Evolutionary conservation across 1,139 yeast genomes (phyloP).

Genomic region (Ogataea hybrid): DNA sequence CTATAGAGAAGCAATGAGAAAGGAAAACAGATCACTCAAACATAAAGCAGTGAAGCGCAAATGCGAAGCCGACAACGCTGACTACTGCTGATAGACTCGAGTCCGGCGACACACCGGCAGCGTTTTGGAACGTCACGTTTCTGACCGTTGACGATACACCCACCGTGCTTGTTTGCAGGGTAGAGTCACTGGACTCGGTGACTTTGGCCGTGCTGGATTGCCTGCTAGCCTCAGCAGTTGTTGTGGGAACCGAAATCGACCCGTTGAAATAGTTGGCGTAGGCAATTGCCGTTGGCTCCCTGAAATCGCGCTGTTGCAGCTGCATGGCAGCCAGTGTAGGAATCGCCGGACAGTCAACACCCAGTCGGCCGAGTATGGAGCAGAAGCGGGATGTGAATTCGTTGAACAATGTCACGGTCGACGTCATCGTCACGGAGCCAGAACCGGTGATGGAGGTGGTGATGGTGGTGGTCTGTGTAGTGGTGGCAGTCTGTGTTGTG

Average conservation of each 20-base stretch:
- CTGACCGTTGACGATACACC: not conserved
- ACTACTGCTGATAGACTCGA: slow-evolving; percentile 1
- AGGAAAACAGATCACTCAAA: not conserved
- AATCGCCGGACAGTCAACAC: slow-evolving; percentile 16
- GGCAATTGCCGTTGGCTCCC: slow-evolving; percentile 6
- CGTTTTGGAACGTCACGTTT: slow-evolving; percentile 5
- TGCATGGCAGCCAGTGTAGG: slow-evolving; percentile 4
- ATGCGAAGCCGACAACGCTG: not conserved
- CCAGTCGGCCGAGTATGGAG: slow-evolving; percentile 16
- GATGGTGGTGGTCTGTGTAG: slow-evolving; percentile 5
- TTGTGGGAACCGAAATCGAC: not conserved
- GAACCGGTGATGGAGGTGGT: slow-evolving; percentile 9
- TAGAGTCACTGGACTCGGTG: not conserved
- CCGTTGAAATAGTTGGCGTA: not conserved
- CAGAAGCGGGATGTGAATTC: slow-evolving; percentile 20
- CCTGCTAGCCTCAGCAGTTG: not conserved
- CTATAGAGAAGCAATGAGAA: slow-evolving; percentile 1
- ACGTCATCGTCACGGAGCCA: slow-evolving; percentile 11
- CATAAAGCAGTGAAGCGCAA: slow-evolving; percentile 3
- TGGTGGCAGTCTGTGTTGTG: slow-evolving; percentile 3
- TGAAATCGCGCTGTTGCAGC: slow-evolving; percentile 9
- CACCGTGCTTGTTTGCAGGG: slow-evolving; percentile 2
- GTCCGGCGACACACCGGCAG: not conserved
- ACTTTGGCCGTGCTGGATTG: not conserved
- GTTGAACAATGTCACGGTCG: slow-evolving; percentile 15